These are phyloP conservation scores for Zygotorulaspora chibaensis DNA, from an alignment of 805 yeast species.

Conservation along the genomic window DNA sequence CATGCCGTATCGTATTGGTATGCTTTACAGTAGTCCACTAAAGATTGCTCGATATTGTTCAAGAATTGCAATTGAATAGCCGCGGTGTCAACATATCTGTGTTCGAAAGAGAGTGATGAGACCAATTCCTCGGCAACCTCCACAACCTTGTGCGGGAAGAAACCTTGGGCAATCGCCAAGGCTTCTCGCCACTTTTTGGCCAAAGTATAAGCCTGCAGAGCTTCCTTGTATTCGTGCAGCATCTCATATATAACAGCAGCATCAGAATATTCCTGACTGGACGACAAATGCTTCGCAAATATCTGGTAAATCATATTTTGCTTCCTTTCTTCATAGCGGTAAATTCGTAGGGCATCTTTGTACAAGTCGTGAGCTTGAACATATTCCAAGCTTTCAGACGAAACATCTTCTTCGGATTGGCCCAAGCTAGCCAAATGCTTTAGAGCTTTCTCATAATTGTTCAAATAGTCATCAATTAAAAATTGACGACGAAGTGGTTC, in stretches of 20 bases:
- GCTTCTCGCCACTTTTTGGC: slow-evolving; percentile 88
- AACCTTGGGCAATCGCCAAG: slow-evolving; percentile 49
- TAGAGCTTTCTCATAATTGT: slow-evolving; percentile 64
- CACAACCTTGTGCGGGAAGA: slow-evolving; percentile 38
- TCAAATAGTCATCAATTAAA: slow-evolving; percentile 73
- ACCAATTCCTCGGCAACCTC: slow-evolving; percentile 60
- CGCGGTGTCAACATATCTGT: slow-evolving; percentile 77
- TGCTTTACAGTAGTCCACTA: slow-evolving; percentile 67
- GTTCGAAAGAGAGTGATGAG: slow-evolving; percentile 57
- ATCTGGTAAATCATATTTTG: slow-evolving; percentile 50
- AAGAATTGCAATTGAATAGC: slow-evolving; percentile 62
- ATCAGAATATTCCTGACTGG: slow-evolving; percentile 56
- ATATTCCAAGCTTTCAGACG: slow-evolving; percentile 62
- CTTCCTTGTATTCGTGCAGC: slow-evolving; percentile 51
- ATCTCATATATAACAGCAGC: slow-evolving; percentile 78
- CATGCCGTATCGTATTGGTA: slow-evolving; percentile 74
- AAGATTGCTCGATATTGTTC: slow-evolving; percentile 56
- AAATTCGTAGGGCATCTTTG: slow-evolving; percentile 60
- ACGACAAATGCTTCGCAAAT: slow-evolving; percentile 60
- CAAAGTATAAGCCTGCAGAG: slow-evolving; percentile 62
- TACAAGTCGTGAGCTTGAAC: slow-evolving; percentile 67
- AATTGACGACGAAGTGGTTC: slow-evolving; percentile 63
- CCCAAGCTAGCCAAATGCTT: slow-evolving; percentile 52
- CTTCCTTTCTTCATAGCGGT: slow-evolving; percentile 52
- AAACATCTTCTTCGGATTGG: slow-evolving; percentile 32